Percentiles rank a stretch among this genome's conserved stretches.
phyloP scores from a whole-genome alignment of 1,284 basidiomycete genomes.

The Malassezia japonica region DNA sequence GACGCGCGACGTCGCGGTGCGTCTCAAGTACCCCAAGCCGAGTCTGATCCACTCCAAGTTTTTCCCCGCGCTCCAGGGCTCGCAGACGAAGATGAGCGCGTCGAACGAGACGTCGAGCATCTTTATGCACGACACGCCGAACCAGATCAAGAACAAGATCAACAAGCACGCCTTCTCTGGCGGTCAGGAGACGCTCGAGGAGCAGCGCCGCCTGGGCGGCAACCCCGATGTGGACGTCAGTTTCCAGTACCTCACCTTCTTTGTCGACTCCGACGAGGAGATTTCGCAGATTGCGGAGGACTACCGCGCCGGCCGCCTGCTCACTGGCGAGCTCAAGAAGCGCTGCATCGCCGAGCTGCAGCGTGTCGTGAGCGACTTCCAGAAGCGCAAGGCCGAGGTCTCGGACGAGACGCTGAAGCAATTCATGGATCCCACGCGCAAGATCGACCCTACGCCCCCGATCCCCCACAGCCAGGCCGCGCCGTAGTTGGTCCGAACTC shows the following conservation, averaged over 20 bases:
- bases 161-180: slow-evolving; percentile 58
- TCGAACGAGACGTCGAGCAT: slow-evolving; percentile 81
- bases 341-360: slow-evolving; percentile 77
- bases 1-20: slow-evolving; percentile 84
- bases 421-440: slow-evolving; percentile 76
- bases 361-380: slow-evolving; percentile 75
- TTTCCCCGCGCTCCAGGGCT: slow-evolving; percentile 94
- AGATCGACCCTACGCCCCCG: slow-evolving; percentile 54
- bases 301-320: slow-evolving; percentile 75
- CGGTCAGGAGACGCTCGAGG: slow-evolving; percentile 72
- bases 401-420: slow-evolving; percentile 66
- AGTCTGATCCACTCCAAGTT: slow-evolving; percentile 87
- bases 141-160: slow-evolving; percentile 96
- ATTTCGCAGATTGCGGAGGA: slow-evolving; percentile 71
- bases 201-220: slow-evolving; percentile 78
- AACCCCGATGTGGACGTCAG: slow-evolving; percentile 91
- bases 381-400: slow-evolving; percentile 71
- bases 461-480: slow-evolving; percentile 1
- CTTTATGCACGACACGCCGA: slow-evolving; percentile 85
- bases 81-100: slow-evolving; percentile 98
- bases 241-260: slow-evolving; percentile 94
- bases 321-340: slow-evolving; percentile 87
- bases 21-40: slow-evolving; percentile 92
- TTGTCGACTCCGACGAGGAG: slow-evolving; percentile 86
- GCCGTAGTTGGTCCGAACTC: background rate